Conservation (phyloP, 2,329 filamentous ascomycete species). For the Tolypocladium tropicale region DNA sequence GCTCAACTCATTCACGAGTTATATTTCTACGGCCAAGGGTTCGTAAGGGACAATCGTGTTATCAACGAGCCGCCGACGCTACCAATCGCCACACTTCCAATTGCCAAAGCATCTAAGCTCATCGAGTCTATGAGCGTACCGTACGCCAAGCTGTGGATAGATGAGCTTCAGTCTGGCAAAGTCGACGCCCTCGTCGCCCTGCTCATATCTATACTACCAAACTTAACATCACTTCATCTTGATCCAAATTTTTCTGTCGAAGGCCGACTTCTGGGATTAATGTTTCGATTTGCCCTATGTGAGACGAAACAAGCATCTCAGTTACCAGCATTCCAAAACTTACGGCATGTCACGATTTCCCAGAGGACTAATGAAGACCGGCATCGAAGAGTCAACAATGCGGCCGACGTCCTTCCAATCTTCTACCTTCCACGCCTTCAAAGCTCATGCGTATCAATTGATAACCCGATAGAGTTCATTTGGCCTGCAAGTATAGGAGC, state of each 20-base stretch:
- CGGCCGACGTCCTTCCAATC: background rate
- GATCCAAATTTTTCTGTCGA: constrained; percentile 1
- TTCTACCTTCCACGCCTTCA: constrained; percentile 5
- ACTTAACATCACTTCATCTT: constrained; percentile 1
- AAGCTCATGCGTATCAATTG: constrained; percentile 2
- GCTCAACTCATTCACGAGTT: background rate
- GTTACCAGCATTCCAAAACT: background rate
- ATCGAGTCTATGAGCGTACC: background rate
- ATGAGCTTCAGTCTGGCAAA: background rate
- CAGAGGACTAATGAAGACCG: background rate
- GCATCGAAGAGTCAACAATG: background rate
- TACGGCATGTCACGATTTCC: background rate
- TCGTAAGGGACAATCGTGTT: background rate
- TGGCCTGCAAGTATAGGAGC: constrained; percentile 2
- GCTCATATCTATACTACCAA: constrained; percentile 1
- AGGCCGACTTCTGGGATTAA: background rate
- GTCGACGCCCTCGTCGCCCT: constrained; percentile 4
- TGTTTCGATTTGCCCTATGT: constrained; percentile 3
- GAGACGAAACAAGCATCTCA: background rate
- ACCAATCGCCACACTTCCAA: background rate
- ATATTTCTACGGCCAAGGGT: background rate
- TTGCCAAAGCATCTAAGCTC: background rate
- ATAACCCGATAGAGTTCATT: constrained; percentile 3
- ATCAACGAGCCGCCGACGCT: background rate
- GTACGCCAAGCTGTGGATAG: background rate